Evolutionary conservation across 2,329 filamentous ascomycete species (phyloP).

Genomic region (Colletotrichum sp.): DNA sequence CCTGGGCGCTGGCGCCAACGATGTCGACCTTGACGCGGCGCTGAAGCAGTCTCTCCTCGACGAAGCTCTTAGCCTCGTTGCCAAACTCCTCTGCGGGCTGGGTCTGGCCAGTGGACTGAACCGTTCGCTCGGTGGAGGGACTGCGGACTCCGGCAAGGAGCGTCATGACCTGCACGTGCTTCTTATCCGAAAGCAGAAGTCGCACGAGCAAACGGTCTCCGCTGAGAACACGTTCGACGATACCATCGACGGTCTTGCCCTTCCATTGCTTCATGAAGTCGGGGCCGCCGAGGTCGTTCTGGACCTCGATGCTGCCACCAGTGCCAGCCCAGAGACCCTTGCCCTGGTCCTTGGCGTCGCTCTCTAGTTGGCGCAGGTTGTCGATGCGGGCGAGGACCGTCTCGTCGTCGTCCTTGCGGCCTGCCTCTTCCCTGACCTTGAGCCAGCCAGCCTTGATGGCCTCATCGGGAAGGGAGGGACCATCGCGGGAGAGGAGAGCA

Average conservation of each 20-base stretch:
- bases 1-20: slow-evolving; percentile 87
- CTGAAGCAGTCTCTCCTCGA: slow-evolving; percentile 86
- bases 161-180: slow-evolving; percentile 88
- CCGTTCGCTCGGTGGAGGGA: slow-evolving; percentile 86
- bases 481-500: slow-evolving; percentile 74
- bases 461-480: slow-evolving; percentile 79
- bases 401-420: slow-evolving; percentile 86
- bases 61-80: slow-evolving; percentile 86
- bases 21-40: slow-evolving; percentile 83
- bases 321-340: slow-evolving; percentile 81
- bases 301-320: slow-evolving; percentile 73
- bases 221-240: slow-evolving; percentile 90
- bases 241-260: slow-evolving; percentile 80
- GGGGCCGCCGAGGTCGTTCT: slow-evolving; percentile 80
- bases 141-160: slow-evolving; percentile 88
- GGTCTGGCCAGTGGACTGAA: slow-evolving; percentile 77
- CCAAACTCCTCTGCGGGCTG: slow-evolving; percentile 89
- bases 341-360: slow-evolving; percentile 76
- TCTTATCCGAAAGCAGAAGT: slow-evolving; percentile 78
- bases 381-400: slow-evolving; percentile 76
- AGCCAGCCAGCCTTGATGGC: slow-evolving; percentile 89
- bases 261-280: slow-evolving; percentile 86
- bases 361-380: slow-evolving; percentile 77
- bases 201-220: slow-evolving; percentile 90
- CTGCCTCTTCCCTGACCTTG: slow-evolving; percentile 92